Percentiles rank a stretch among this genome's conserved stretches.
phyloP scores from a whole-genome alignment of 2,329 filamentous ascomycete species.

The Diaporthe destruens region DNA sequence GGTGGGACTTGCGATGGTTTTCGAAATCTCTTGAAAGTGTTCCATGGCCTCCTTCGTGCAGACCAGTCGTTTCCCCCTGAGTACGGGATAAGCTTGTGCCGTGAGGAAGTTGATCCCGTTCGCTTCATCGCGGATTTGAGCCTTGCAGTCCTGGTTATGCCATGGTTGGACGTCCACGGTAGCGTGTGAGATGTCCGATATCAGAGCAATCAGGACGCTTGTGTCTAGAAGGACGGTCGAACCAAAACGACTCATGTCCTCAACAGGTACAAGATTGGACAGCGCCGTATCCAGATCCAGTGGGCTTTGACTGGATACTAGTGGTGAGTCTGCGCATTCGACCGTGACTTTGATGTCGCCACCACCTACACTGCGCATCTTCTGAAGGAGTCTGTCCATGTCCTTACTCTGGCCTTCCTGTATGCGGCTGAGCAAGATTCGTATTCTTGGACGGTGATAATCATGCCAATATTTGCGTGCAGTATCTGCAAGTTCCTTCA shows the following conservation, averaged over 20 bases:
- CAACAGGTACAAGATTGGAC: conserved; percentile 42
- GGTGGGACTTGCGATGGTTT: conserved; percentile 71
- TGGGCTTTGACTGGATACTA: conserved; percentile 43
- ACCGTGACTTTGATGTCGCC: conserved; percentile 44
- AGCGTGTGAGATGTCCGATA: conserved; percentile 78
- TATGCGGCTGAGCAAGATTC: conserved; percentile 48
- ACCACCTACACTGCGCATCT: conserved; percentile 45
- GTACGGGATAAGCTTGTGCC: conserved; percentile 70
- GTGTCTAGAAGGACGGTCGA: conserved; percentile 71
- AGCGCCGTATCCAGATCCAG: conserved; percentile 44
- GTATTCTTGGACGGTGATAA: conserved; percentile 45
- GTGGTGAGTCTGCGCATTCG: conserved; percentile 47
- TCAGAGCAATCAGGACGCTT: conserved; percentile 78
- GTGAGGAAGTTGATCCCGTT: conserved; percentile 69
- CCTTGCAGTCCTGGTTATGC: conserved; percentile 69
- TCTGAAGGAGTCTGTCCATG: conserved; percentile 46
- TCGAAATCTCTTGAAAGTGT: conserved; percentile 76
- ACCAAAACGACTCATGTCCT: conserved; percentile 45
- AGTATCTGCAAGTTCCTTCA: conserved; percentile 48
- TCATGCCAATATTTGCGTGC: conserved; percentile 47
- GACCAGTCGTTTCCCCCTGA: conserved; percentile 68
- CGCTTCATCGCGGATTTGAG: conserved; percentile 74
- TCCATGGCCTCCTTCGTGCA: conserved; percentile 75
- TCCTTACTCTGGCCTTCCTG: conserved; percentile 45
- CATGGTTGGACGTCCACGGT: conserved; percentile 52